Base-by-base conservation (phyloP, 768 basidiomycete species). In the Amanita brunnescens region DNA sequence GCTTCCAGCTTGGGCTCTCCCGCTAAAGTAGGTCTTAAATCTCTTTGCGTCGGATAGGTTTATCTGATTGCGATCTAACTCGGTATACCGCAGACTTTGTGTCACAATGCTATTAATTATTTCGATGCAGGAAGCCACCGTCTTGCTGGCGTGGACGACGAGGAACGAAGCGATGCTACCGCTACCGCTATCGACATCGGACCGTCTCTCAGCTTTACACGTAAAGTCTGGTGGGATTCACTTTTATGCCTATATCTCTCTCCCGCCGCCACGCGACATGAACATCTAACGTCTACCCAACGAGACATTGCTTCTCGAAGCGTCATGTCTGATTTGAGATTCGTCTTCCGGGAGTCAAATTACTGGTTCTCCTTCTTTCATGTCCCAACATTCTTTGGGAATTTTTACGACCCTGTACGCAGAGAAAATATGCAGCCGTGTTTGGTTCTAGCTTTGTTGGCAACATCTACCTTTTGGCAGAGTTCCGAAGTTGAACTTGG, bases 191-290 rank as follows among this genome's bases (percentile, higher is more conserved):
- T 82, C n/a, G 61, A 59, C 5, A 60, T 68, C 41, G 77, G 81
- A 54, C 87, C 87, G 6, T 83, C 84, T 7, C 66, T 85, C 33
- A 72, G 76, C 43, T 87, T 85, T 63, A 70, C 73, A 14, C 83
- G 85, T 45, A 80, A 84, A 67, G 81, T 79, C 20, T 88, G 87
- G 87, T 90, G 84, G 82, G 88, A 88, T 59, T 79, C 76, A 3
- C 70, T 89, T 14, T 64, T 87, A 32, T 67, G 69, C 35, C 60
- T 83, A 24, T 87, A 87, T 61, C 51, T 65, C 26, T 71, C 71
- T 14, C 64, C 69, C 6, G 56, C 60, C 52, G 59, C 65, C n/a
- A 56, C 56, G 23, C 65, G 62, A 51, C 62, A 61, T 40, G 65
- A 66, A 51, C 52, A 59, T 26, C 59, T 78, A 18, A 66, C 72